phyloP scores from a whole-genome alignment of 768 basidiomycete genomes.

The Boletus vermiculosoides region DNA sequence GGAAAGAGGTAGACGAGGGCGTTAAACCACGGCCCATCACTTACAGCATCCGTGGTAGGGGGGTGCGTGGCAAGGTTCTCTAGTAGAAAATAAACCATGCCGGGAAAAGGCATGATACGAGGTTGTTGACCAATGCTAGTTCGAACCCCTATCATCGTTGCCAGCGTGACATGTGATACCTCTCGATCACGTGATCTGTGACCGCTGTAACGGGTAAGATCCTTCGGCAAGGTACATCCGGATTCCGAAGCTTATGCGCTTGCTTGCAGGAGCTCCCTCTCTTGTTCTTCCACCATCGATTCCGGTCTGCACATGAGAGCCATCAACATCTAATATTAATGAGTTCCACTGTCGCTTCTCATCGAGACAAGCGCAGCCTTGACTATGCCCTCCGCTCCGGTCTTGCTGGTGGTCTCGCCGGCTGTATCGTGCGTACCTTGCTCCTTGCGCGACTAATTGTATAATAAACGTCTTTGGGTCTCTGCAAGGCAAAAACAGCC shows the following conservation, averaged over 20 bases:
- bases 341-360: conserved; percentile 36
- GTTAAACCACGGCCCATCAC: too few relatives aligned
- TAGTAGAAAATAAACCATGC: too few relatives aligned
- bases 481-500: conserved; percentile 79
- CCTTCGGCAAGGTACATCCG: conserved; percentile 2
- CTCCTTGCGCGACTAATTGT: background rate
- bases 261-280: background rate
- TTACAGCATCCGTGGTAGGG: too few relatives aligned
- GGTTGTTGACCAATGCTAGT: too few relatives aligned
- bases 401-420: conserved; percentile 90
- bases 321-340: conserved; percentile 16
- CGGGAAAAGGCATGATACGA: too few relatives aligned
- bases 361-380: conserved; percentile 53
- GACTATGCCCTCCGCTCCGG: conserved; percentile 76
- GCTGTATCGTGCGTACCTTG: conserved; percentile 73
- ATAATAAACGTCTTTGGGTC: conserved; percentile 7
- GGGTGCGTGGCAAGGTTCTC: too few relatives aligned
- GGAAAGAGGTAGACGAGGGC: too few relatives aligned
- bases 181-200: conserved; percentile 13
- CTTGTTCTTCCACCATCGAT: background rate
- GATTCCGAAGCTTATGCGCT: background rate
- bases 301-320: conserved; percentile 10
- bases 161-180: too few relatives aligned
- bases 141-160: too few relatives aligned
- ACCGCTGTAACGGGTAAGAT: conserved; percentile 12